Conservation (phyloP, 2,329 filamentous ascomycete species). For the Scytalidium sp. region DNA sequence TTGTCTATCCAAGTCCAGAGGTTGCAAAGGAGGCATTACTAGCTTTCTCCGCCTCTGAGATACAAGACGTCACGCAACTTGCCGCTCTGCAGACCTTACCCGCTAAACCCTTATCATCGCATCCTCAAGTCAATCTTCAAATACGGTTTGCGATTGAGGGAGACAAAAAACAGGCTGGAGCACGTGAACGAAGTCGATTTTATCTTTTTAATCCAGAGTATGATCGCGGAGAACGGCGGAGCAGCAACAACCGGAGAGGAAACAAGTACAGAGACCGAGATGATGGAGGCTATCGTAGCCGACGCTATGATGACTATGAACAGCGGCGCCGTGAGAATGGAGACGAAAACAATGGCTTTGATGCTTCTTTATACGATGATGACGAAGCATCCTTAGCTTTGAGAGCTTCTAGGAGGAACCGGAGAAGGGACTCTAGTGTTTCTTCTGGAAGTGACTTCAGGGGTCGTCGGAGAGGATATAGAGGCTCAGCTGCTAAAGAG, state of each 20-base stretch:
- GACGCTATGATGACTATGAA: slow-evolving; percentile 40
- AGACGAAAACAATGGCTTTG: slow-evolving; percentile 57
- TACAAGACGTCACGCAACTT: slow-evolving; percentile 52
- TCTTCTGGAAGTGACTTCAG: slow-evolving; percentile 28
- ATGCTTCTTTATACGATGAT: slow-evolving; percentile 83
- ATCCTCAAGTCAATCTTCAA: slow-evolving; percentile 66
- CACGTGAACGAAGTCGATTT: slow-evolving; percentile 79
- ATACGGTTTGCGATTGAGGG: slow-evolving; percentile 70
- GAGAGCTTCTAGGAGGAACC: slow-evolving; percentile 24
- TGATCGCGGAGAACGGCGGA: slow-evolving; percentile 72
- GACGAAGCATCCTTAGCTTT: slow-evolving; percentile 37
- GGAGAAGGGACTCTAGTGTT: slow-evolving; percentile 25
- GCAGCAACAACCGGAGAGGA: slow-evolving; percentile 44
- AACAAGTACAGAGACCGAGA: slow-evolving; percentile 62
- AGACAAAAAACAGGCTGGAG: slow-evolving; percentile 78
- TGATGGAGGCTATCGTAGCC: slow-evolving; percentile 37
- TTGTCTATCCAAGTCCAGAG: slow-evolving; percentile 64
- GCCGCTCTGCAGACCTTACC: slow-evolving; percentile 62
- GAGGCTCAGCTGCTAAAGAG: slow-evolving; percentile 44
- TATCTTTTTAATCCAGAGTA: slow-evolving; percentile 90
- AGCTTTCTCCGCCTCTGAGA: slow-evolving; percentile 45
- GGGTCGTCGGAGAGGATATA: slow-evolving; percentile 13
- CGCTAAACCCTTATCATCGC: slow-evolving; percentile 65
- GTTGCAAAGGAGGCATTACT: slow-evolving; percentile 52
- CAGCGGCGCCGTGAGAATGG: slow-evolving; percentile 38